Evolutionary conservation across 2,329 filamentous ascomycete species (phyloP).

Genomic region (Neocucurbitaria cava): DNA sequence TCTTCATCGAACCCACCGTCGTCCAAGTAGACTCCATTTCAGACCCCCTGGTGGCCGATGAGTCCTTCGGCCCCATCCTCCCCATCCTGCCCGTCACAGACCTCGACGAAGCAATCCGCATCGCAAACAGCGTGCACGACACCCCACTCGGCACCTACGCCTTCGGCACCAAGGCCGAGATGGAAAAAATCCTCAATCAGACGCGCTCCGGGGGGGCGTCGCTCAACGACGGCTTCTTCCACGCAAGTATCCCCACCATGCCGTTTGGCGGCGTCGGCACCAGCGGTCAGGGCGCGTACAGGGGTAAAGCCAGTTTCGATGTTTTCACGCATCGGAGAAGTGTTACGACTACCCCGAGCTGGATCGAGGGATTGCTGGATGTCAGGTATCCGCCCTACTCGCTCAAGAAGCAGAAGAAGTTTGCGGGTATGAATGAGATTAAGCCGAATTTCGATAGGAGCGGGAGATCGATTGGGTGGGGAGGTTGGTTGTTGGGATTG

Average conservation of each 20-base stretch:
- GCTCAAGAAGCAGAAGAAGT: constrained; percentile 61
- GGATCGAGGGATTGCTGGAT: constrained; percentile 71
- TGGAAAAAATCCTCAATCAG: constrained; percentile 64
- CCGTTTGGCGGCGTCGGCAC: constrained; percentile 85
- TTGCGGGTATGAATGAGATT: constrained; percentile 57
- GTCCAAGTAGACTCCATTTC: constrained; percentile 78
- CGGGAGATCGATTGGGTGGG: constrained; percentile 50
- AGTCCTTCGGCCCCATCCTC: constrained; percentile 93
- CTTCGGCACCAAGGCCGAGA: constrained; percentile 83
- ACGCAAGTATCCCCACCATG: constrained; percentile 72
- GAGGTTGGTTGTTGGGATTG: constrained; percentile 40
- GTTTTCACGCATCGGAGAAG: constrained; percentile 68
- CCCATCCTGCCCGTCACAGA: constrained; percentile 78
- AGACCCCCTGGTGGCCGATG: constrained; percentile 80
- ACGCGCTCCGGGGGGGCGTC: constrained; percentile 60
- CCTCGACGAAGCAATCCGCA: constrained; percentile 83
- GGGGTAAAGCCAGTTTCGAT: constrained; percentile 77
- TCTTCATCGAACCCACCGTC: constrained; percentile 92
- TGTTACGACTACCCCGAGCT: constrained; percentile 68
- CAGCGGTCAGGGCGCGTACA: constrained; percentile 78
- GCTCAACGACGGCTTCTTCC: constrained; percentile 69
- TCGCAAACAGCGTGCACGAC: constrained; percentile 80
- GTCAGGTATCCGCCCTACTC: constrained; percentile 71
- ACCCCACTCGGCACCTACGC: constrained; percentile 86
- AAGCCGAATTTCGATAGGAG: constrained; percentile 68